Evolutionary conservation across 169 alveolate genomes (phyloP), one percentile per base, ranked within the genome.

Genomic region (Eimeria sp.): DNA sequence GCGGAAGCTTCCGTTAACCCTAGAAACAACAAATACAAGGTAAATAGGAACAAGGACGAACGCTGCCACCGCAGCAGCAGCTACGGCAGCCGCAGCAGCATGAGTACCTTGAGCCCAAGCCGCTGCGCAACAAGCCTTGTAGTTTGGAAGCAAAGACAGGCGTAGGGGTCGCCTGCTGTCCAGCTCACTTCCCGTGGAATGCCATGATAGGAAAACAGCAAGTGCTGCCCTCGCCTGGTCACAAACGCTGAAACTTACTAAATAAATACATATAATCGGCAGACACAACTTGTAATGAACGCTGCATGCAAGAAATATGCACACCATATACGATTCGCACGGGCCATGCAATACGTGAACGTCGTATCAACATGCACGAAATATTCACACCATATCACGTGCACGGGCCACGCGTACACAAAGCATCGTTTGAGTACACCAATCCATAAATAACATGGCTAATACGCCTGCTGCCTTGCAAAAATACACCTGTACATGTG

Each of bases 81-180:
- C 63, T 11, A 70, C 10, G 40, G 61, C 58, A 43, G 57, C 80
- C 14, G 54, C 34, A 34, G 27, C 34, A 57, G 45, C 65, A 87
- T 45, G 18, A 54, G 22, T 63, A 94, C 96, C 91, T 67, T 27
- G 51, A 94, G 25, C n/a, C 51, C 65, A 45, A 94, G 78, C 73
- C 70, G 75, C 61, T 94, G 82, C 25, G 91, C 91, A 43, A 84
- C 72, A 25, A 94, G 95, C 7, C 96, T 86, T 5, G 96, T 49
- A n/a, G 96, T 94, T 78, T 94, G 88, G 72, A 43, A 27, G 86
- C 96, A 94, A n/a, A 72, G 84, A 54, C 96, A 94, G 88, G 63
- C 80, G 83, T 94, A 94, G 51, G 90, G 76, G 22, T 94, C 96
- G 18, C 96, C 96, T 13, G 80, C 91, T 49, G 70, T 43, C 45